Evolutionary conservation across 768 basidiomycete genomes (phyloP), one percentile per base, ranked within the genome.

Genomic region (Leccinum variicolor): DNA sequence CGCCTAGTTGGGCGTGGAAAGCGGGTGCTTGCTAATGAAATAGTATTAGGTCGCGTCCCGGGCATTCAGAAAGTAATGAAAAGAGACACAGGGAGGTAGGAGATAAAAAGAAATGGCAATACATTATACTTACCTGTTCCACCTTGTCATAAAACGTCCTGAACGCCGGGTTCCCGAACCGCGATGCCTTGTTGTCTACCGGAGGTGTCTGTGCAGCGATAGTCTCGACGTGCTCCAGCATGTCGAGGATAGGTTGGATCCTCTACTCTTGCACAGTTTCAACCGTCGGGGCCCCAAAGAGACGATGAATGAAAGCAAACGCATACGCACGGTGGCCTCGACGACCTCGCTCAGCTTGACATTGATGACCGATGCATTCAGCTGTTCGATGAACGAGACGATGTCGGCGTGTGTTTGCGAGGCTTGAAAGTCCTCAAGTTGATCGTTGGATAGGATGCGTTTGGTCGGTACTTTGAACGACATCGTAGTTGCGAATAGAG

Each of bases 81-180:
- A n/a, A 17, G 7, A 8, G 36, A 39, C 36, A 14, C 11, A 33
- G 33, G 33, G 14, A 14, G 1, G 31, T 33, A 33, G 17, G 11
- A 39, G 17, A 39, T 39, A 2, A 39, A n/a, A 39, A 3, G 17
- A 9, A 4, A 39, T n/a, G 17, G 8, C 36, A 39, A n/a, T 17
- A 39, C n/a, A n/a, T 39, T 8, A n/a, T n/a, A n/a, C 71, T 60
- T 69, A 89, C 94, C 75, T 89, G 80, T 17, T 76, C 66, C 7
- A 98, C 78, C 64, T 83, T 82, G 74, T 98, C 95, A 64, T 94
- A 92, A 69, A 98, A 97, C 0, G 84, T 84, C 64, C 89, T 79
- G 73, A 99, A 99, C 0, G 97, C 97, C 4, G 97, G 97, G 73
- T 99, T 99, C 2, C 97, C 96, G 67, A 99, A 99, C 29, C 96